Conservation (phyloP, 208 protist genomes). For the Trypanosoma avium region DNA sequence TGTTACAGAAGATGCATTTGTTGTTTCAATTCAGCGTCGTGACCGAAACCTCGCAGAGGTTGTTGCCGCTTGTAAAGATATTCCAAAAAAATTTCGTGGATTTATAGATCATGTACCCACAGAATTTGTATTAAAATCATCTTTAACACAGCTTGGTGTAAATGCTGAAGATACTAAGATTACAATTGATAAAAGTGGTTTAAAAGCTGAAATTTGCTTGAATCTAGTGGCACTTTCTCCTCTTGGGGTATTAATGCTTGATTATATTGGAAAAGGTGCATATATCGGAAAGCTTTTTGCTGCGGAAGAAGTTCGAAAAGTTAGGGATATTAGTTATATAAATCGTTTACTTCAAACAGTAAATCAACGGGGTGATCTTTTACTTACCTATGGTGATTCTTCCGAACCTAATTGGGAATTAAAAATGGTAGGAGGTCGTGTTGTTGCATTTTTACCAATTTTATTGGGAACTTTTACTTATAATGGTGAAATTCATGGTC, state of each 20-base stretch:
- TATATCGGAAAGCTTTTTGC: slow-evolving; percentile 91
- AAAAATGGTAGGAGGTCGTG: slow-evolving; percentile 77
- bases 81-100: slow-evolving; percentile 84
- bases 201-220: slow-evolving; percentile 45
- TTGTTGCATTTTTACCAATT: slow-evolving; percentile 84
- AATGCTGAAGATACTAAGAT: slow-evolving; percentile 73
- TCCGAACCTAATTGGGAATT: slow-evolving; percentile 71
- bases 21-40: slow-evolving; percentile 38
- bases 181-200: slow-evolving; percentile 37
- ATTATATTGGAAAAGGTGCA: slow-evolving; percentile 74
- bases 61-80: slow-evolving; percentile 33
- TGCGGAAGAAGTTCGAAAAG: slow-evolving; percentile 61
- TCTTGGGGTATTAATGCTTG: slow-evolving; percentile 84
- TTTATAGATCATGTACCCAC: slow-evolving; percentile 51
- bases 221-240: slow-evolving; percentile 74
- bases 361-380: slow-evolving; percentile 67
- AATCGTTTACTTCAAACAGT: slow-evolving; percentile 60
- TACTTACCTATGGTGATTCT: slow-evolving; percentile 71
- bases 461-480: slow-evolving; percentile 80
- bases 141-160: slow-evolving; percentile 89
- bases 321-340: slow-evolving; percentile 78
- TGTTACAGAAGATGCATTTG: slow-evolving; percentile 64
- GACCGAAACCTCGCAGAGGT: slow-evolving; percentile 37
- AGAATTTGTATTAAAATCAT: slow-evolving; percentile 87
- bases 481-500: slow-evolving; percentile 75